Base-by-base conservation (phyloP, 2,329 filamentous ascomycete genomes). In the Phaeoacremonium minimum region DNA sequence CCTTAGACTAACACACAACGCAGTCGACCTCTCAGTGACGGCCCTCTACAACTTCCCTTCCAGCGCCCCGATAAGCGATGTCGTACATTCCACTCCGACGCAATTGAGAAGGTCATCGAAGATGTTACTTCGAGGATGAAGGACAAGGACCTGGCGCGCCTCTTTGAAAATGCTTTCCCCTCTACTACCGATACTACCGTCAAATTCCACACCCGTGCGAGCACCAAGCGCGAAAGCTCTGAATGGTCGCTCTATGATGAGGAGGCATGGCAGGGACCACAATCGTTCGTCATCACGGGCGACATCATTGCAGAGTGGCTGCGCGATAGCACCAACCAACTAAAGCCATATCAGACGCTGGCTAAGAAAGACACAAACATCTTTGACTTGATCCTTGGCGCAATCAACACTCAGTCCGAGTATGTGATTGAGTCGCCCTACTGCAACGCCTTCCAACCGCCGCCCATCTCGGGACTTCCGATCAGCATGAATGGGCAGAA, bases 401-500 rank as follows among this genome's bases (percentile, higher is more conserved):
- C 91, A 29, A 95, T 97, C 64, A 95, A 95, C 58, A 97, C 93
- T 0, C 93, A 98, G 63, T 77, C 87, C 13, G 91, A 97, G 60
- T 97, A 89, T 53, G 87, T 98, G 29, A 95, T 97, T 44, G 80
- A 87, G 52, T 89, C 86, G 2, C 93, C 93, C 0, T 98, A 97
- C 66, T 98, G 93, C 73, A 97, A 98, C 60, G 93, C 93, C 14
- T 98, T 97, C 61, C 93, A 98, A 58, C 91, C 93, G 5, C 93
- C 93, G 1, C 83, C 87, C 3, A 87, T 89, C 6, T 90, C 87
- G 45, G 78, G 83, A 13, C 71, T 97, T 1, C 64, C 72, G 4
- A 69, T 83, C 6, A 83, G 81, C 13, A 74, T 77, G 49, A 95
- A 91, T 52, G 87, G 87, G 4, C 87, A 95, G 56, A 76, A 83